A percentile compares a stretch with the other conserved stretches of the same genome.
phyloP scores from a whole-genome alignment of 257 asterid species.

The Capsicum baccatum region DNA sequence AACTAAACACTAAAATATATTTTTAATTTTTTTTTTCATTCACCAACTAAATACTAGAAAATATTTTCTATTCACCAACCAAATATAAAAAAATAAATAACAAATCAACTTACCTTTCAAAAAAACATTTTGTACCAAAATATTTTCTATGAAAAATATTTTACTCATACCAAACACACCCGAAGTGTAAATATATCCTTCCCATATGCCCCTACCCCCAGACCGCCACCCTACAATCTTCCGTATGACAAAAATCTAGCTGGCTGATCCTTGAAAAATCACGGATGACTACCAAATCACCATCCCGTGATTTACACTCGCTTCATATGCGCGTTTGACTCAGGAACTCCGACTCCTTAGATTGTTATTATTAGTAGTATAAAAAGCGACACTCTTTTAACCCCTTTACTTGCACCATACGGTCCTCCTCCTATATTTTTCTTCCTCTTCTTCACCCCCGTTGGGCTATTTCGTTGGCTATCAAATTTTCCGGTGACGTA shows the following conservation, averaged over 20 bases:
- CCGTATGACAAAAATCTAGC: slow-evolving; percentile 21
- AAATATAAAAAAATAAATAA: too few species aligned
- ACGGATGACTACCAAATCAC: background rate
- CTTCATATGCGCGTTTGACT: background rate
- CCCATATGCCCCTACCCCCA: too few species aligned
- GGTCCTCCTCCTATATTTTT: slow-evolving; percentile 27
- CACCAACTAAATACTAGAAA: too few species aligned
- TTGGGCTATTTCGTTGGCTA: background rate
- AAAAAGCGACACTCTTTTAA: background rate
- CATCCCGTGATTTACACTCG: background rate
- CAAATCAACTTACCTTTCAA: too few species aligned
- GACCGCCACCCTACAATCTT: too few species aligned
- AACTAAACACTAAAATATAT: too few species aligned
- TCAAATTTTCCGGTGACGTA: background rate
- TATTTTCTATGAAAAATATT: too few species aligned
- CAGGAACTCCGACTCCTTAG: background rate
- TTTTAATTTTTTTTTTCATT: too few species aligned
- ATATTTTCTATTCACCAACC: too few species aligned
- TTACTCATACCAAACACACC: too few species aligned
- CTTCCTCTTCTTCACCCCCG: background rate
- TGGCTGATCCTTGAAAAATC: background rate
- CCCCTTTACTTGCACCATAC: slow-evolving; percentile 25
- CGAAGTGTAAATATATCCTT: too few species aligned
- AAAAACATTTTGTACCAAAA: too few species aligned
- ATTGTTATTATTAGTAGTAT: background rate